Evolutionary conservation across 352 stramenopile genomes (phyloP).

Genomic region (Phytopythium helicoides): DNA sequence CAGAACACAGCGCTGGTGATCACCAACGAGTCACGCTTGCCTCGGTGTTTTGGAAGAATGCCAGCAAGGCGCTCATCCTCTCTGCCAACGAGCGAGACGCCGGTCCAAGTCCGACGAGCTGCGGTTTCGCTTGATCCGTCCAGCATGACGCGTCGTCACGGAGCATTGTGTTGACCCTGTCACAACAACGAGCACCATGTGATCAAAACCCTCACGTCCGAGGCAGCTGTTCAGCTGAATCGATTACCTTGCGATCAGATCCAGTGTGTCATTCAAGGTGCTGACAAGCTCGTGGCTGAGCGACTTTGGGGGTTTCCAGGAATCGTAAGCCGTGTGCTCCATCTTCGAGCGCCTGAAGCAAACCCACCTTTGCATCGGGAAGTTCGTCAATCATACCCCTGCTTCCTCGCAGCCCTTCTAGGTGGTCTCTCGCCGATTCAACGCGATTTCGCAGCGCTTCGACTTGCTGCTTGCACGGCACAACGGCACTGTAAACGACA

Average conservation of each 20-base stretch:
- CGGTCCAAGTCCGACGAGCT: slow-evolving; percentile 3
- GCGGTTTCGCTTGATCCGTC: neutral
- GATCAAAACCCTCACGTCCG: too few species aligned
- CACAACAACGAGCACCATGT: neutral
- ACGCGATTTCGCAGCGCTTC: slow-evolving; percentile 5
- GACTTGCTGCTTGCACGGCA: neutral
- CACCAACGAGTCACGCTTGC: too few species aligned
- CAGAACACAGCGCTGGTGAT: too few species aligned
- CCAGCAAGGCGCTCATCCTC: neutral
- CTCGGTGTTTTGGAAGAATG: slow-evolving; percentile 1
- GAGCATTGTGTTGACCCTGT: slow-evolving; percentile 4
- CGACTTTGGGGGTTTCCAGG: too few species aligned
- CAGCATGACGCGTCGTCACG: neutral
- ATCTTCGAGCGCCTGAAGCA: too few species aligned
- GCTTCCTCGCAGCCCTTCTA: neutral
- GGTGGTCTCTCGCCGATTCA: neutral
- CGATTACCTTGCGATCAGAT: slow-evolving; percentile 8
- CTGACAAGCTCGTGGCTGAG: slow-evolving; percentile 2
- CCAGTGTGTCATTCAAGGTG: neutral
- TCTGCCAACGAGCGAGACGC: neutral
- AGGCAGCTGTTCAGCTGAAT: too few species aligned
- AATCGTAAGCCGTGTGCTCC: too few species aligned
- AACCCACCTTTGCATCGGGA: neutral
- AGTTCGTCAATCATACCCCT: neutral
- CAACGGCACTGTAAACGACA: neutral